phyloP scores from a whole-genome alignment of 2,329 filamentous ascomycete genomes.

The Nemania bipapillata region DNA sequence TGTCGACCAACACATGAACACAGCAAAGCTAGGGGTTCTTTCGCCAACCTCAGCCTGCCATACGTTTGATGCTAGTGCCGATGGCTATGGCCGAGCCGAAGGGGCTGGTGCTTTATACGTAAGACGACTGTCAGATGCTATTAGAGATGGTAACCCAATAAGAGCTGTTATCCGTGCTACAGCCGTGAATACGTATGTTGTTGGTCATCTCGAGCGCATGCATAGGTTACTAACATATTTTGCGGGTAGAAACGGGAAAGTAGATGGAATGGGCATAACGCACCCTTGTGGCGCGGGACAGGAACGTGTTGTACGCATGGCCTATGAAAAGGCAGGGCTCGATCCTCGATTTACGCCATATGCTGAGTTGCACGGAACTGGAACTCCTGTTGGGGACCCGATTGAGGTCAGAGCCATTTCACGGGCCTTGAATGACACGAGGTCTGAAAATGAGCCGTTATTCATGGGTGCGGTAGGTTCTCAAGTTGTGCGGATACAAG shows the following conservation, averaged over 20 bases:
- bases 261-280: constrained; percentile 47
- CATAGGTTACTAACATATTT: constrained; percentile 38
- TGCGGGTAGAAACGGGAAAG: constrained; percentile 42
- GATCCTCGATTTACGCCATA: constrained; percentile 42
- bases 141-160: constrained; percentile 44
- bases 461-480: constrained; percentile 38
- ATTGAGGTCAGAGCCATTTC: constrained; percentile 43
- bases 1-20: constrained; percentile 46
- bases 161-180: constrained; percentile 42
- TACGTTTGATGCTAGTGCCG: constrained; percentile 48
- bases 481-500: background rate
- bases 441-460: constrained; percentile 34
- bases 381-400: constrained; percentile 45
- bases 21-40: constrained; percentile 50
- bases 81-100: constrained; percentile 47
- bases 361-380: constrained; percentile 45
- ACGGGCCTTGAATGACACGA: constrained; percentile 38
- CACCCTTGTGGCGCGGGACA: constrained; percentile 44
- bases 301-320: constrained; percentile 40
- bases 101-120: constrained; percentile 43
- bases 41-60: constrained; percentile 50
- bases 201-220: constrained; percentile 29
- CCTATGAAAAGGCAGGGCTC: constrained; percentile 41
- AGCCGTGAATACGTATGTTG: constrained; percentile 42
- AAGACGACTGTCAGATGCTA: constrained; percentile 46